Percentiles rank a stretch among this genome's conserved stretches.
Evolutionary conservation across 148 eudicot species (phyloP).

Genomic region (Persicaria tinctoria): DNA sequence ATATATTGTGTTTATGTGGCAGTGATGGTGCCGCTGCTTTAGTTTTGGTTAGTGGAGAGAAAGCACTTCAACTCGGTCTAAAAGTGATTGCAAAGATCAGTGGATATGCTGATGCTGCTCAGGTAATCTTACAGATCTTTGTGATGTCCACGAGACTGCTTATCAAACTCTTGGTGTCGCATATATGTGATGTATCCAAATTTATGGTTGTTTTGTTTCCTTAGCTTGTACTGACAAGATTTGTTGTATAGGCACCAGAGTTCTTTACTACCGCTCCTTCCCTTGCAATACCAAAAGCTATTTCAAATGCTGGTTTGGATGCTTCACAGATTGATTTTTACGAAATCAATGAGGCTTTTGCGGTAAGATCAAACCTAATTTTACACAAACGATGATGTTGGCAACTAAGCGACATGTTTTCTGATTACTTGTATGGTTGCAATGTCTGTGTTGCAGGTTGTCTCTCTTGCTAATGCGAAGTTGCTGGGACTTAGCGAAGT

Average conservation of each 20-base stretch:
- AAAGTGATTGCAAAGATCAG: slow-evolving; percentile 77
- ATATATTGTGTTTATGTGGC: slow-evolving; percentile 13
- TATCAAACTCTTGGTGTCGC: neutral
- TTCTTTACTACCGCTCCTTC: slow-evolving; percentile 92
- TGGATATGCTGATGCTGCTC: slow-evolving; percentile 97
- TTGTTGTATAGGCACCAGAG: slow-evolving; percentile 66
- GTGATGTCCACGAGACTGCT: neutral
- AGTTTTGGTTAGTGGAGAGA: slow-evolving; percentile 93
- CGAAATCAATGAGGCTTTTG: slow-evolving; percentile 94
- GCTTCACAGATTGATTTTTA: slow-evolving; percentile 84
- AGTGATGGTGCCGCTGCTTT: slow-evolving; percentile 99
- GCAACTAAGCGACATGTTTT: neutral
- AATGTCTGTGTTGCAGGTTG: slow-evolving; percentile 50
- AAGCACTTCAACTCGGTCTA: slow-evolving; percentile 74
- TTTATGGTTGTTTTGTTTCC: neutral
- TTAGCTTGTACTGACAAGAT: neutral
- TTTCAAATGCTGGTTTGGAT: slow-evolving; percentile 75
- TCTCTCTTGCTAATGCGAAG: slow-evolving; percentile 84
- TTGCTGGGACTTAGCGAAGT: slow-evolving; percentile 68
- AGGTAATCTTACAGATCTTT: slow-evolving; percentile 31
- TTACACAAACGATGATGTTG: neutral
- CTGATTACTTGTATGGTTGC: neutral
- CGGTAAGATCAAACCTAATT: slow-evolving; percentile 37
- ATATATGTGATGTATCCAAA: neutral
- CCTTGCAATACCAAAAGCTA: slow-evolving; percentile 91